Base-by-base conservation (phyloP, 2,329 filamentous ascomycete species). In the Arthrobotrys entomopaga region DNA sequence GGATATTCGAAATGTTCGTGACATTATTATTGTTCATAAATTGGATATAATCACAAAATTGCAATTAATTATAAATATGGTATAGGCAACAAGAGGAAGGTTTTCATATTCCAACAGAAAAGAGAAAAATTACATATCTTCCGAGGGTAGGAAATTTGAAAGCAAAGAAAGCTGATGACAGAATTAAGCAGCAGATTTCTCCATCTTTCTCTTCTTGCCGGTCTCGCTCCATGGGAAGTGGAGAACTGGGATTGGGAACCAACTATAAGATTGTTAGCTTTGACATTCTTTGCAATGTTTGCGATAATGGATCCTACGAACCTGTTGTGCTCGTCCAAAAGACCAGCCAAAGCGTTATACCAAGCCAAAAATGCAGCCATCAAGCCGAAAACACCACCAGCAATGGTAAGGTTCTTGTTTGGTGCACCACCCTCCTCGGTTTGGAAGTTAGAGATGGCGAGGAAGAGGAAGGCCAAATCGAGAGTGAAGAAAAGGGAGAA, bases 261-360 rank as follows among this genome's bases (percentile, higher is more conserved):
- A 71, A 16, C 72, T 66, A 40, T 50, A 22, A 11, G 26, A 52
- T 10, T 26, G 75, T 76, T 50, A 72, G 75, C 52, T 24, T 38
- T 34, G 29, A 34, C 1, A 46, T 6, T 46, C 16, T n/a, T 19
- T 5, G 8, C 7, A 7, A 5, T 38, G 20, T 43, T 26, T 43
- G n/a, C 19, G 49, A 13, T 38, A 19, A 40, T 10, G 7, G 19
- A 7, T 34, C 38, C 38, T 72, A 77, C 58, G 76, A 77, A 79
- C 78, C 69, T 79, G 80, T 85, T 85, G 78, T 81, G 83, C 60
- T 79, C 82, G 78, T 95, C 91, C 75, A 90, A 89, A 69, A 95
- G 87, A 87, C 91, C 91, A 60, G 91, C 91, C 73, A 94, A 85
- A 42, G 92, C 91, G 79, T 92, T 93, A 83, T 94, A 96, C 92